Evolutionary conservation across 2,329 filamentous ascomycete species (phyloP), one percentile per base, ranked within the genome.

Genomic region (Clonostachys byssicola): DNA sequence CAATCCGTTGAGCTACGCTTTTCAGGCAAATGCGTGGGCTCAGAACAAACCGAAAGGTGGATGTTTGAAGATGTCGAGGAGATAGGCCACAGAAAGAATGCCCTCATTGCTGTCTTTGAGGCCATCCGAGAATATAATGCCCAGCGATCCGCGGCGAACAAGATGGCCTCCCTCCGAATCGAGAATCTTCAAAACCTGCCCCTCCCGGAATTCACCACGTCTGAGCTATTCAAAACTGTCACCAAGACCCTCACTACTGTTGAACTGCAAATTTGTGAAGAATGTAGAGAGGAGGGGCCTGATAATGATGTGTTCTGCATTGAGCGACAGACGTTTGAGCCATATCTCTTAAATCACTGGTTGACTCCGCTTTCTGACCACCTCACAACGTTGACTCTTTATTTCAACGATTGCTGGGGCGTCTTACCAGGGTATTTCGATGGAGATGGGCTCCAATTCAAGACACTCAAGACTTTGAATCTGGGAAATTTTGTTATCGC

Each of bases 251-350:
- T 61, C 20, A 30, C 47, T 12, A 23, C 50, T 5, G 47, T 60
- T 1, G 52, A 54, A 17, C 40, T 61, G 6, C 1, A 42, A 5
- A 38, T 56, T 2, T 4, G 23, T 12, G 44, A 47, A 6, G 39
- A 49, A 40, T 48, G 44, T 36, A 49, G 41, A 39, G 50, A 53
- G 5, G 14, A 47, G 12, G 49, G 47, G 5, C 47, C 51, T 2
- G 54, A 54, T 13, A 8, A 49, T 3, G 52, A 58, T 17, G 4
- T 58, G 4, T 14, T 48, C 13, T 35, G 12, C 6, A 35, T 38
- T 5, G 56, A 61, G 40, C 49, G 59, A 8, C 6, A 36, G 14
- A 38, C 35, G 5, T 60, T 51, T 33, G 57, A 60, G 40, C 52
- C 55, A 2, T 54, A 56, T n/a, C 52, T 62, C 1, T 49, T 55